phyloP scores from a whole-genome alignment of 1,139 yeast species.

The Torulaspora pretoriensis region DNA sequence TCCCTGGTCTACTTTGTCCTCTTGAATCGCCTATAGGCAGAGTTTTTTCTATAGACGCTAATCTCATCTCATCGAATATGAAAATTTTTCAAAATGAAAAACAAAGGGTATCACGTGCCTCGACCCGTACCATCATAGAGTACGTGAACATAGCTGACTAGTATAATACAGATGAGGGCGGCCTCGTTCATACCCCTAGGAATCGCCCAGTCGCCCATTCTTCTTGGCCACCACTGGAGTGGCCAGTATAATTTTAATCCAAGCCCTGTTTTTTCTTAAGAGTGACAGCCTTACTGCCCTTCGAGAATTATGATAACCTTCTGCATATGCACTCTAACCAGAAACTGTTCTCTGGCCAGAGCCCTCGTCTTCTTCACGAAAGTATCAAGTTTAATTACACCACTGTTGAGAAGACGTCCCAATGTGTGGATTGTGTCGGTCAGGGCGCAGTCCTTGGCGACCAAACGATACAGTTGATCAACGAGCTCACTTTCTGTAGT shows the following conservation, averaged over 20 bases:
- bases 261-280: background rate
- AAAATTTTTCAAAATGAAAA: slow-evolving; percentile 10
- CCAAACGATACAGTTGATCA: slow-evolving; percentile 59
- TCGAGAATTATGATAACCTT: slow-evolving; percentile 33
- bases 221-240: no score
- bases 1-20: background rate
- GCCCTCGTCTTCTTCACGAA: slow-evolving; percentile 49
- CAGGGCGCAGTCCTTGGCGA: slow-evolving; percentile 64
- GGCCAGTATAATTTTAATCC: no score
- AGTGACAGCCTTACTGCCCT: background rate
- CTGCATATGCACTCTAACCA: slow-evolving; percentile 41
- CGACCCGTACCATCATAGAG: background rate
- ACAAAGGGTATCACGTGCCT: background rate
- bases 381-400: slow-evolving; percentile 29
- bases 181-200: no score
- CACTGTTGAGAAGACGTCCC: slow-evolving; percentile 53
- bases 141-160: background rate
- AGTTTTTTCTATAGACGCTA: slow-evolving; percentile 2
- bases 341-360: slow-evolving; percentile 72
- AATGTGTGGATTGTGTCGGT: slow-evolving; percentile 63
- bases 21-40: background rate
- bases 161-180: background rate
- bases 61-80: slow-evolving; percentile 16
- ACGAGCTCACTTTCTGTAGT: slow-evolving; percentile 42
- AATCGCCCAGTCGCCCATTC: no score